Evolutionary conservation across 2,329 filamentous ascomycete species (phyloP), one percentile per base, ranked within the genome.

Genomic region (Phaeophleospora eucalypticola): DNA sequence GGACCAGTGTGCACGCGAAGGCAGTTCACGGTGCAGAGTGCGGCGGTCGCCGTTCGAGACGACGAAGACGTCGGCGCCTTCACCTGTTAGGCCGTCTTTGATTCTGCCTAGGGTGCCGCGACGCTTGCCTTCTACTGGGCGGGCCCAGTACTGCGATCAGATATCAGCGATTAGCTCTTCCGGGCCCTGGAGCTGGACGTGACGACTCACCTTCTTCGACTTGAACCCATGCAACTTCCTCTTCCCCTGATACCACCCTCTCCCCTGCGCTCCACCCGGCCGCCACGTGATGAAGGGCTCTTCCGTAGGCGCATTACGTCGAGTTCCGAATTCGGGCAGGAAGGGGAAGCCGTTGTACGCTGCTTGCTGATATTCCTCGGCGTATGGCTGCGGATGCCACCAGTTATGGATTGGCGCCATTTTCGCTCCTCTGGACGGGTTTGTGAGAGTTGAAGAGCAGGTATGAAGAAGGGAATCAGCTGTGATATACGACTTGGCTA

Each of bases 41-140:
- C 58, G 57, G 45, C 60, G 65, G 43, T 69, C 64, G 19, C 66
- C 66, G 41, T 60, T 66, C 34, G 65, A 64, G 2, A 66, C 59
- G n/a, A 75, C 57, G 51, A 69, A 71, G 32, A 75, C 70, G 45
- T 75, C 72, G 2, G 73, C 68, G 3, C 73, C 73, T 48, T 68
- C 62, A 41, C 64, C 61, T 2, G 56, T 60, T 18, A 73, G 32
- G 15, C 69, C 65, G 43, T 76, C 73, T 51, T 70, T 73, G 45
- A 70, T 52, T 14, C 73, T 61, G 8, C 71, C 69, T 49, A 61
- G 58, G 2, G 52, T 60, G 0, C 64, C 64, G 1, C 59, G 57
- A 15, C 67, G 62, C 34, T 65, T 68, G 21, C 70, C 70, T 49
- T 75, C 72, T 38, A 66, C 66, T 0, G 72, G 73, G 61, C 73